Conservation (phyloP, 2,329 filamentous ascomycete genomes). For the Pseudogymnoascus sp. region DNA sequence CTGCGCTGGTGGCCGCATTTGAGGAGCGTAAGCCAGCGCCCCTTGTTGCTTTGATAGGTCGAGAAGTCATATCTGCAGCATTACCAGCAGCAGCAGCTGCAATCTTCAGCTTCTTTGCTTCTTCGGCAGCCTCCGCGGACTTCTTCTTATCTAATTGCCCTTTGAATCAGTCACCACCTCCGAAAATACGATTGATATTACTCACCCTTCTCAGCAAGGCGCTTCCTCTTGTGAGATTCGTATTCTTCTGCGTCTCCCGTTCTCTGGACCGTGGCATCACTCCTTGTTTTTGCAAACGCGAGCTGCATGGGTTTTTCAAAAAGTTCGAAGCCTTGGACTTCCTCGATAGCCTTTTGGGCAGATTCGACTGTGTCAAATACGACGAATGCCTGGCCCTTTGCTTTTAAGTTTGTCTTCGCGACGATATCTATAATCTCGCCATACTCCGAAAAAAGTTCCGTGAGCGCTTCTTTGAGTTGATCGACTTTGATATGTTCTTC, state of each 20-base stretch:
- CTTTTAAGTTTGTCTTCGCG: constrained; percentile 81
- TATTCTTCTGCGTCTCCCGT: constrained; percentile 72
- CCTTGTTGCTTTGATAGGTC: constrained; percentile 62
- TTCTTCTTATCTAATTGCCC: constrained; percentile 58
- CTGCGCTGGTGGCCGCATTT: constrained; percentile 55
- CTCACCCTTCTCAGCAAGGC: constrained; percentile 83
- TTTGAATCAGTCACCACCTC: constrained; percentile 5
- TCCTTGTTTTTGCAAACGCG: constrained; percentile 71
- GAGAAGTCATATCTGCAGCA: constrained; percentile 40
- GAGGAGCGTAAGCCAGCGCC: constrained; percentile 71
- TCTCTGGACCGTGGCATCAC: constrained; percentile 76
- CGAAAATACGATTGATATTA: constrained; percentile 7
- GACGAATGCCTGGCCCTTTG: constrained; percentile 92
- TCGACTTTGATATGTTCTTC: constrained; percentile 87
- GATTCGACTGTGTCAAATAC: constrained; percentile 78
- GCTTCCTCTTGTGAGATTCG: constrained; percentile 74
- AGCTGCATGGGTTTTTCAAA: constrained; percentile 87
- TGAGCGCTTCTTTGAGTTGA: constrained; percentile 62
- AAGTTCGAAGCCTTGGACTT: constrained; percentile 84
- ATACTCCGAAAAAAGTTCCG: constrained; percentile 78
- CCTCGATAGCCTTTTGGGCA: constrained; percentile 75
- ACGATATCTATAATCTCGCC: constrained; percentile 78
- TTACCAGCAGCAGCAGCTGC: constrained; percentile 34
- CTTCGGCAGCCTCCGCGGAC: constrained; percentile 70
- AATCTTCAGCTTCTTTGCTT: constrained; percentile 68